Evolutionary conservation across 352 stramenopile species (phyloP).

Genomic region (Phytophthora podocarpi): DNA sequence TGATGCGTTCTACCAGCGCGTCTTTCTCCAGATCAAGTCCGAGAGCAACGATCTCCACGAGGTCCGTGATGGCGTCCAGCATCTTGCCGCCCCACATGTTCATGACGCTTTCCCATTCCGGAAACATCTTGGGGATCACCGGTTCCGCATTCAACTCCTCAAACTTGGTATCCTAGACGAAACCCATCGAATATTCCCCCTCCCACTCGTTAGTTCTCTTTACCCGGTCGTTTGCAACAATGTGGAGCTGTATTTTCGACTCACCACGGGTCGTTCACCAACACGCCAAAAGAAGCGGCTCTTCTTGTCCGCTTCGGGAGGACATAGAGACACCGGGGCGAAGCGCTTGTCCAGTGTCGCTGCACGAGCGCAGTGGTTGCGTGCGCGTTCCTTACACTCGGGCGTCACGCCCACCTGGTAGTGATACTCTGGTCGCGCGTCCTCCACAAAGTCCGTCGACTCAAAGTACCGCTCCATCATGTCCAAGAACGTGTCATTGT

Average conservation of each 20-base stretch:
- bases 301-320: slow-evolving; percentile 92
- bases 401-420: slow-evolving; percentile 92
- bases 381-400: slow-evolving; percentile 82
- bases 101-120: slow-evolving; percentile 90
- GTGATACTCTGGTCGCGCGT: slow-evolving; percentile 88
- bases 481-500: slow-evolving; percentile 90
- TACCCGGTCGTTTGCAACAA: not conserved
- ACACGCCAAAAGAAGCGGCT: slow-evolving; percentile 95
- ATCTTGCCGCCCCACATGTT: slow-evolving; percentile 94
- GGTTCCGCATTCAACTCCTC: slow-evolving; percentile 87
- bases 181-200: not conserved
- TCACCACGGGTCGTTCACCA: slow-evolving; percentile 63
- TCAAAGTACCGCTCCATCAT: slow-evolving; percentile 95
- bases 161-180: slow-evolving; percentile 71
- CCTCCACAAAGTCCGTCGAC: slow-evolving; percentile 83
- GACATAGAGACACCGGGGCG: slow-evolving; percentile 83
- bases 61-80: slow-evolving; percentile 71
- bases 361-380: slow-evolving; percentile 83
- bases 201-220: slow-evolving; percentile 1
- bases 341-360: slow-evolving; percentile 59
- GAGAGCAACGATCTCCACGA: slow-evolving; percentile 89
- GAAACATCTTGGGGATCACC: slow-evolving; percentile 85
- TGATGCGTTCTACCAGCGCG: slow-evolving; percentile 77
- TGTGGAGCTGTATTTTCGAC: not conserved
- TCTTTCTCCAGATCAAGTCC: slow-evolving; percentile 87